These are phyloP conservation scores for Boletus semigastroideus DNA, from an alignment of 1,284 basidiomycete genomes.

Conservation along the genomic window DNA sequence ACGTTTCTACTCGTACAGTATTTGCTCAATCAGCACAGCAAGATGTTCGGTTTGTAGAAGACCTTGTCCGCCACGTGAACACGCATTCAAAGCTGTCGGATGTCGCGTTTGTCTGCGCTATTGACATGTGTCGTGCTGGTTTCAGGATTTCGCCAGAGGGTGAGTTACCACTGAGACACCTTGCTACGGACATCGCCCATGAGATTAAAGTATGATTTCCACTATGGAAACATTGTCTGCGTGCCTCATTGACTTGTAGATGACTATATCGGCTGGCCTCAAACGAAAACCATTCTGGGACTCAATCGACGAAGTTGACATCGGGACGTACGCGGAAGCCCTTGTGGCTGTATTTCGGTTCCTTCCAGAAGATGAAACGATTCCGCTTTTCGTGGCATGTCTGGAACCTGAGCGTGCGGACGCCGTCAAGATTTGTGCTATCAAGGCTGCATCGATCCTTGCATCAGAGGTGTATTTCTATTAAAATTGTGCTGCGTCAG, in stretches of 20 bases:
- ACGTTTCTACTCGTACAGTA: neutral
- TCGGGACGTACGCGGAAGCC: constrained; percentile 76
- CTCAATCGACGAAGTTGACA: constrained; percentile 67
- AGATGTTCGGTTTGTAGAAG: constrained; percentile 58
- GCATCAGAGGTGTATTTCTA: constrained; percentile 29
- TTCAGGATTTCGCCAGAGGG: constrained; percentile 62
- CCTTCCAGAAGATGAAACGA: constrained; percentile 58
- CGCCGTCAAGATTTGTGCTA: constrained; percentile 74
- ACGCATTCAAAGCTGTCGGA: constrained; percentile 57
- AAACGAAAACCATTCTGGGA: constrained; percentile 71
- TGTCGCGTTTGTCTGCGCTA: constrained; percentile 69
- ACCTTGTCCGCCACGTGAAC: constrained; percentile 52
- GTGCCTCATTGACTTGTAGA: constrained; percentile 32
- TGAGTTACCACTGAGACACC: constrained; percentile 67
- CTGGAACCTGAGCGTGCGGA: constrained; percentile 76
- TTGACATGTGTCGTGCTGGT: constrained; percentile 83
- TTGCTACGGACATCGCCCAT: constrained; percentile 74
- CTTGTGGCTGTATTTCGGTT: constrained; percentile 73
- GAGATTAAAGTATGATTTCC: constrained; percentile 64
- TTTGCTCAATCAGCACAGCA: constrained; percentile 23
- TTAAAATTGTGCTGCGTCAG: neutral
- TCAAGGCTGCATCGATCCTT: constrained; percentile 54
- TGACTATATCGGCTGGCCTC: constrained; percentile 46
- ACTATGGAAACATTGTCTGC: neutral
- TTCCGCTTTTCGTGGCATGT: constrained; percentile 60